phyloP scores from a whole-genome alignment of 805 yeast species.

The Wickerhamiella australiensis region DNA sequence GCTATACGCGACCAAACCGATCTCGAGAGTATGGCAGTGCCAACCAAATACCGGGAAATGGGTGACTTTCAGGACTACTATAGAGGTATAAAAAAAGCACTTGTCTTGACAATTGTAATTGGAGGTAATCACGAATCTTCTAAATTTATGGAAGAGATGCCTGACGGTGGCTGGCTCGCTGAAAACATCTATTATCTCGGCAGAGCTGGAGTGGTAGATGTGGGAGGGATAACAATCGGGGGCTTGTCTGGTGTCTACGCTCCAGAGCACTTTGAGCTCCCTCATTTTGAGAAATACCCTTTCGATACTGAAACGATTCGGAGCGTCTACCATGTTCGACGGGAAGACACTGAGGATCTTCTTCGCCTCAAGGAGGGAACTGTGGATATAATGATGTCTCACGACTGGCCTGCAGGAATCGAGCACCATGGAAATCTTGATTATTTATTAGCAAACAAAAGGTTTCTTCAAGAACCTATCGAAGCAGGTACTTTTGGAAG shows the following conservation, averaged over 20 bases:
- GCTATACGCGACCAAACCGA: conserved; percentile 57
- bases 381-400: conserved; percentile 55
- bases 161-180: conserved; percentile 88
- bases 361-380: conserved; percentile 15
- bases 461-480: conserved; percentile 56
- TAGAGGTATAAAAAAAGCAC: conserved; percentile 47
- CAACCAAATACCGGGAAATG: conserved; percentile 55
- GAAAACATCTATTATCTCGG: conserved; percentile 81
- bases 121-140: conserved; percentile 97
- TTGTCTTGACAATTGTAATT: conserved; percentile 64
- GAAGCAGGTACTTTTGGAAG: conserved; percentile 53
- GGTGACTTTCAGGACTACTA: conserved; percentile 79
- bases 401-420: conserved; percentile 91
- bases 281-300: conserved; percentile 38
- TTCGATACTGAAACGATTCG: conserved; percentile 34
- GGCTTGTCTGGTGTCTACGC: conserved; percentile 82
- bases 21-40: conserved; percentile 60
- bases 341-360: conserved; percentile 47
- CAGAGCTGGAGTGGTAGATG: conserved; percentile 59
- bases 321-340: conserved; percentile 63
- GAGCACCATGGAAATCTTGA: conserved; percentile 49
- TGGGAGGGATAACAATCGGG: conserved; percentile 59
- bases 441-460: conserved; percentile 44
- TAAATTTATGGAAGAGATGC: conserved; percentile 56
- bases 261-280: conserved; percentile 34